Evolutionary conservation across 495 filamentous ascomycete species (phyloP), one percentile per base, ranked within the genome.

Genomic region (Neurospora sp.): DNA sequence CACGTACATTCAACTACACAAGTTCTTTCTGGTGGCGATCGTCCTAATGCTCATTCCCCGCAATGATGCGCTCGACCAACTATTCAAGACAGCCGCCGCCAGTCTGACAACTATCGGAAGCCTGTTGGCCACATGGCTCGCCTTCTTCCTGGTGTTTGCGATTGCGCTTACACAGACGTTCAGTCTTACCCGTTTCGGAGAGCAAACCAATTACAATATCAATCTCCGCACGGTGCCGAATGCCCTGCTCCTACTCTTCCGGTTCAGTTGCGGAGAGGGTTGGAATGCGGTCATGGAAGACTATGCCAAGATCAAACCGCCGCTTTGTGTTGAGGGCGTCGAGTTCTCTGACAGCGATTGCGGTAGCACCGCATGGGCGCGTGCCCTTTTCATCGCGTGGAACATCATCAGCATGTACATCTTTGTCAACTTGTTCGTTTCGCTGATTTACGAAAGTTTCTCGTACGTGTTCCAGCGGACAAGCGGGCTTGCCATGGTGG

Each of bases 391-490:
- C 84, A 93, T 98, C 72, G 87, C 92, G 12, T 99, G 96, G 96
- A 99, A 99, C 84, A 93, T 99, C 77, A 87, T 98, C 79, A 98
- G 95, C 91, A 98, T 99, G 96, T 99, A 98, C 82, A 96, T 99
- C 81, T 99, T 99, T 76, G 94, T 98, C 76, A 97, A 92, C 79
- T 86, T 99, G 82, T 99, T 99, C 80, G 94, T 98, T 72, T 99
- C 96, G 48, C 89, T 99, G 76, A 99, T 99, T 76, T 99, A 94
- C 81, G 96, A 99, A 84, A 98, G 95, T 83, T 99, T 99, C 84
- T 97, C 93, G 80, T 99, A 99, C 80, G 96, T 99, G 76, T 99
- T 98, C 79, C 96, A 99, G 82, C 88, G 94, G 72, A 97, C 93
- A 74, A 97, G 93, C 78, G 91, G 91, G 35, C 85, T 94, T 70